Evolutionary conservation across 768 basidiomycete genomes (phyloP), one percentile per base, ranked within the genome.

Genomic region (Tulasnella calospora): DNA sequence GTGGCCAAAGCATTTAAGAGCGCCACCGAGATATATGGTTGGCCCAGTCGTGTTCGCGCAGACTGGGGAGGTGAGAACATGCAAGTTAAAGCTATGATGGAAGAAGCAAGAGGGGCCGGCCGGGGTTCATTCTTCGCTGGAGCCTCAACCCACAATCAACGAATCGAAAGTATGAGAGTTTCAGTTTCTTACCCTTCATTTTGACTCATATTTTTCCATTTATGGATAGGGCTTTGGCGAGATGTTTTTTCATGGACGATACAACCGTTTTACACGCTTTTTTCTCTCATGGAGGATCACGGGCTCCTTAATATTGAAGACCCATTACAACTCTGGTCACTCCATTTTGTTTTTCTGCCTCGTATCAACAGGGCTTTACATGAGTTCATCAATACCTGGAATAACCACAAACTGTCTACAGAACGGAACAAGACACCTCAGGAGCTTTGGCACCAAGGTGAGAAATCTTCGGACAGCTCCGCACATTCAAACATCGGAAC

Each of bases 1-100:
- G 87, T 88, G 3, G 78, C 86, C 0, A 30, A 82, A 0, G 79
- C 86, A 0, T 81, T 79, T 41, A 35, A 10, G 8, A 5, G 21
- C 5, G 61, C 61, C n/a, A 35, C 33, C n/a, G 7, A 27, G 61
- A 67, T n/a, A 35, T 35, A 67, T 19, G 61, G 61, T 6, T 67
- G 61, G 61, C 61, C 61, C 6, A 67, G 61, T 67, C 61, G 61
- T 10, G 61, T 67, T 27, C n/a, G 61, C 7, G 61, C 61, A 19
- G 61, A 67, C 19, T 67, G 61, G 61, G 61, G 61, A 67, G 61
- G 61, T n/a, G 61, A 67, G 19, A 67, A 67, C 33, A 19, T 67
- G 33, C 61, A 27, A 27, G 61, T 67, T 6, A 67, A 67, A 35
- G n/a, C 33, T 27, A 6, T 67, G 19, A 67, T 67, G 61, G 61